These are phyloP conservation scores for Corylus heterophylla DNA, from an alignment of 306 rosid species.

Conservation along the genomic window DNA sequence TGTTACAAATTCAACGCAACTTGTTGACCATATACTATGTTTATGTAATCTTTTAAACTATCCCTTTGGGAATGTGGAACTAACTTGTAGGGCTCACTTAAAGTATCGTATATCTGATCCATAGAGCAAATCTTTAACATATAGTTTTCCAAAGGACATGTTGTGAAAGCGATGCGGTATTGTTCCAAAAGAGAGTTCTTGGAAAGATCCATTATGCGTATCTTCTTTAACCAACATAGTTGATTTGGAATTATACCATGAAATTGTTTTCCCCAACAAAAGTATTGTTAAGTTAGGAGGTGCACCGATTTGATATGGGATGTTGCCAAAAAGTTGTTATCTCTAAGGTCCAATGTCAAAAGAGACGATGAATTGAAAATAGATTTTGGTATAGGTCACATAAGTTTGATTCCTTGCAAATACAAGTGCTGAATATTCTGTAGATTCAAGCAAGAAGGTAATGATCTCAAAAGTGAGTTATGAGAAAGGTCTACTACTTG, in stretches of 20 bases:
- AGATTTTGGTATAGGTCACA: background rate
- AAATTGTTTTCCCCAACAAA: background rate
- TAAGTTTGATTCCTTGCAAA: background rate
- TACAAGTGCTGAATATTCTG: background rate
- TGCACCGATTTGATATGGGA: background rate
- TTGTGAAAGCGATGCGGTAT: conserved; percentile 11
- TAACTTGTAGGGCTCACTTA: no score
- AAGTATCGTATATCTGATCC: no score
- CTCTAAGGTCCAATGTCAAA: background rate
- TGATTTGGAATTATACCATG: conserved; percentile 8
- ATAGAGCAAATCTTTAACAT: background rate
- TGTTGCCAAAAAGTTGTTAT: conserved; percentile 3
- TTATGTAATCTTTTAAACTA: no score
- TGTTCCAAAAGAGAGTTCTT: conserved; percentile 3
- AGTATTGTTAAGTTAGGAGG: background rate
- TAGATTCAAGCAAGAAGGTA: conserved; percentile 11
- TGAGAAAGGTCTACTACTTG: background rate
- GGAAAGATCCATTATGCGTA: conserved; percentile 17
- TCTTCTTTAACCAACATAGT: background rate
- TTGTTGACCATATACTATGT: background rate
- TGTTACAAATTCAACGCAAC: no score
- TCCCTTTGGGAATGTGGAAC: background rate
- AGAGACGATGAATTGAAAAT: background rate
- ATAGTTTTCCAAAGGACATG: background rate
- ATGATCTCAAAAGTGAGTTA: background rate